phyloP scores from a whole-genome alignment of 768 basidiomycete genomes.

The Boletus bicolor region DNA sequence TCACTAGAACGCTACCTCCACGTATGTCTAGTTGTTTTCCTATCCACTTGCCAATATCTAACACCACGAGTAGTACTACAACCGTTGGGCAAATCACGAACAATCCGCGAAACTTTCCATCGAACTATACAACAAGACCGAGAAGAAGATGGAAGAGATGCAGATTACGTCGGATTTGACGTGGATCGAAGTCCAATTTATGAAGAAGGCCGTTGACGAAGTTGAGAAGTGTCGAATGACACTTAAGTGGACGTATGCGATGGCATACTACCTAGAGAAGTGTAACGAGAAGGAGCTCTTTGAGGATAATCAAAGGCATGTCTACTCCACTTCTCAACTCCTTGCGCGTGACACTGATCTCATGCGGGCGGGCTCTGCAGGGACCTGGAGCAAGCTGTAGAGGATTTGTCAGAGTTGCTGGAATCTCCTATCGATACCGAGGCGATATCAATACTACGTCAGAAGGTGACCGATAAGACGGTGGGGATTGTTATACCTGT shows the following conservation, averaged over 20 bases:
- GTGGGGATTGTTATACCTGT: constrained; percentile 40
- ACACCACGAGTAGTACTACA: constrained; percentile 77
- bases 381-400: constrained; percentile 92
- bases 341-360: neutral
- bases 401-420: constrained; percentile 88
- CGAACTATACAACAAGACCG: constrained; percentile 90
- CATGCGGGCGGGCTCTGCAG: constrained; percentile 35
- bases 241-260: constrained; percentile 98
- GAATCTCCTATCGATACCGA: constrained; percentile 91
- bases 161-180: constrained; percentile 87
- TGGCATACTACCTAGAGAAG: constrained; percentile 94
- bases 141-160: constrained; percentile 99
- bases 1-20: constrained; percentile 95
- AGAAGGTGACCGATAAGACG: constrained; percentile 95
- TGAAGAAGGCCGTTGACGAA: constrained; percentile 96
- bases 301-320: constrained; percentile 92
- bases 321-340: neutral
- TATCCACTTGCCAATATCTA: neutral
- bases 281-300: constrained; percentile 94
- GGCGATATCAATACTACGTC: constrained; percentile 73
- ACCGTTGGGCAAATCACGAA: constrained; percentile 99
- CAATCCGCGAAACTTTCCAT: constrained; percentile 96
- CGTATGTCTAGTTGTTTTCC: constrained; percentile 45
- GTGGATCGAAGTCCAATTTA: constrained; percentile 99
- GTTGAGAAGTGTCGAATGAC: constrained; percentile 88